A percentile compares a stretch with the other conserved stretches of the same genome.
phyloP scores from a whole-genome alignment of 1,139 yeast species.

The Nadsonia commutata region DNA sequence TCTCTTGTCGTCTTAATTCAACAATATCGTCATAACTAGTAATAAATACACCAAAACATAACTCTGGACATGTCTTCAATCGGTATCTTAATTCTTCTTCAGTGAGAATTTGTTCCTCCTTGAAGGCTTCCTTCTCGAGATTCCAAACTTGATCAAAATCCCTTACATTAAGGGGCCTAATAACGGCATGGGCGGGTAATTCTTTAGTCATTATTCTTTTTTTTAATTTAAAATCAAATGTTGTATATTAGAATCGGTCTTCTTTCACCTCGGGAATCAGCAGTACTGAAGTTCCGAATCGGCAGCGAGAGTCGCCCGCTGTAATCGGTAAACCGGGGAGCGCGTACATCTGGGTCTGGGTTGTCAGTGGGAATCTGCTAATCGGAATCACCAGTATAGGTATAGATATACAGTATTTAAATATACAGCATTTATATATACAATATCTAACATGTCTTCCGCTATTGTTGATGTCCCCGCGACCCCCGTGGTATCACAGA shows the following conservation, averaged over 20 bases:
- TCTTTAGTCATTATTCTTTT: constrained; percentile 13
- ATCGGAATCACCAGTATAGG: no score
- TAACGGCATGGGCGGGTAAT: constrained; percentile 51
- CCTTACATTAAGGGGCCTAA: constrained; percentile 63
- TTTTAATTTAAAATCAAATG: neutral
- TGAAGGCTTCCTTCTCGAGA: constrained; percentile 60
- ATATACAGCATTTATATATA: no score
- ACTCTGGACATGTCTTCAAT: constrained; percentile 71
- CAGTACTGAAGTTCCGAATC: no score
- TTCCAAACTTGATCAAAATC: constrained; percentile 49
- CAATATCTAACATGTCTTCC: neutral
- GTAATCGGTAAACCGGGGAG: no score
- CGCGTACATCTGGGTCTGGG: no score
- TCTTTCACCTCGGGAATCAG: no score
- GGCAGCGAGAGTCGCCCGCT: no score
- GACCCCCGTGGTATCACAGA: neutral
- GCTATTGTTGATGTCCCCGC: neutral
- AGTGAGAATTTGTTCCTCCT: constrained; percentile 48
- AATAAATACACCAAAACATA: constrained; percentile 73
- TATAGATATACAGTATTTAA: no score
- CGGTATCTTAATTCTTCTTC: constrained; percentile 53
- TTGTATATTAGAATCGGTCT: no score
- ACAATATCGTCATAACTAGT: constrained; percentile 36
- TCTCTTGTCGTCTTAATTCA: constrained; percentile 7
- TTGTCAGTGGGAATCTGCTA: no score